Conservation (phyloP, 2,329 filamentous ascomycete species). For the Sporothrix pallida region DNA sequence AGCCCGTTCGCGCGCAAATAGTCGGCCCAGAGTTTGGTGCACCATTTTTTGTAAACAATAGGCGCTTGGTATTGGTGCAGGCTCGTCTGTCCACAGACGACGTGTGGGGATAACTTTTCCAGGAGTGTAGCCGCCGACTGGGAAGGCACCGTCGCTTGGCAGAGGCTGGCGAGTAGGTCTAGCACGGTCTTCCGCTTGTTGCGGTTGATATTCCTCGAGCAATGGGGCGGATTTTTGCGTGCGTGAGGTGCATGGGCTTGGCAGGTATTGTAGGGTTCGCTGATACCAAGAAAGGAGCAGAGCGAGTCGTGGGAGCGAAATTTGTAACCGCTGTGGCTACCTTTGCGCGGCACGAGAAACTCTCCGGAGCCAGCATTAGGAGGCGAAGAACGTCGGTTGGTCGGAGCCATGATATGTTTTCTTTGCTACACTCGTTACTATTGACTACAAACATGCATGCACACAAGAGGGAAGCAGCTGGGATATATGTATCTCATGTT, state of each 20-base stretch:
- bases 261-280: conserved; percentile 17
- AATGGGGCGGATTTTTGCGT: conserved; percentile 8
- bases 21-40: conserved; percentile 8
- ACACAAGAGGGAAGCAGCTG: not conserved
- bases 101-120: conserved; percentile 8
- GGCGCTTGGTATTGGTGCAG: not conserved
- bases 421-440: not conserved
- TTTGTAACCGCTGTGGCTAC: conserved; percentile 8
- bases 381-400: conserved; percentile 1
- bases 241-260: conserved; percentile 3
- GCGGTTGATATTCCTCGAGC: conserved; percentile 13
- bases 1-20: conserved; percentile 3
- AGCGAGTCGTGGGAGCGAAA: conserved; percentile 17
- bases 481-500: conserved; percentile 5
- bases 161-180: not conserved
- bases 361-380: conserved; percentile 7
- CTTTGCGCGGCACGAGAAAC: not conserved
- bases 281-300: conserved; percentile 12
- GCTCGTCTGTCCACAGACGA: conserved; percentile 17
- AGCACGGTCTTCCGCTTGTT: not conserved
- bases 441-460: not conserved
- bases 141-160: not conserved
- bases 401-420: conserved; percentile 3
- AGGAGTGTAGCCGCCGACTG: not conserved
- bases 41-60: not conserved